Percentiles rank a stretch among this genome's conserved stretches.
Conservation (phyloP, 805 yeast genomes). For the Myxozyma mucilagina region DNA sequence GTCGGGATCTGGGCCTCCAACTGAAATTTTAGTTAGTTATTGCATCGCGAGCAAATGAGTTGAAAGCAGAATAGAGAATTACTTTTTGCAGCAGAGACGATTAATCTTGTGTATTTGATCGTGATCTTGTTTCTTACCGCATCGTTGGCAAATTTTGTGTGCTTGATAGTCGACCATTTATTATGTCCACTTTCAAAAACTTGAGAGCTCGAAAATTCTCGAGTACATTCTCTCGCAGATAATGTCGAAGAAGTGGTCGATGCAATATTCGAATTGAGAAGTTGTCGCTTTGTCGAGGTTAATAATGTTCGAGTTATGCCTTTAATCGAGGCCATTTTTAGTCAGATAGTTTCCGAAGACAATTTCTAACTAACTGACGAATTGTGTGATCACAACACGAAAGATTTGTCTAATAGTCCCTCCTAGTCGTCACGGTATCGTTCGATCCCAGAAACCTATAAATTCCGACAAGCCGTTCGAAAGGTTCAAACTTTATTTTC, state of each 20-base stretch:
- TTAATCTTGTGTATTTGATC: constrained; percentile 68
- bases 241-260: not conserved
- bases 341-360: not conserved
- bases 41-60: not conserved
- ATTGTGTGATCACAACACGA: too few relatives aligned
- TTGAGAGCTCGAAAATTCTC: not conserved
- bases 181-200: constrained; percentile 68
- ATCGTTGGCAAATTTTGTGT: constrained; percentile 91
- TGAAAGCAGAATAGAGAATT: constrained; percentile 3
- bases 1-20: constrained; percentile 66
- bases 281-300: not conserved
- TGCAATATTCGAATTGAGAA: not conserved
- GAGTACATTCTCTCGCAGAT: not conserved
- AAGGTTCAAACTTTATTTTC: too few relatives aligned
- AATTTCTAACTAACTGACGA: too few relatives aligned
- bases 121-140: constrained; percentile 69
- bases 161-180: constrained; percentile 94
- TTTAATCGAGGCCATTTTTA: not conserved
- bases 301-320: not conserved
- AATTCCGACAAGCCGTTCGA: too few relatives aligned
- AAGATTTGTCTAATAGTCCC: too few relatives aligned
- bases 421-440: too few relatives aligned
- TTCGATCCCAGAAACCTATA: too few relatives aligned
- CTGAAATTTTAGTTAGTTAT: constrained; percentile 24
- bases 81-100: constrained; percentile 69